Evolutionary conservation across 768 basidiomycete genomes (phyloP), one percentile per base, ranked within the genome.

Genomic region (Amanita exitialis): DNA sequence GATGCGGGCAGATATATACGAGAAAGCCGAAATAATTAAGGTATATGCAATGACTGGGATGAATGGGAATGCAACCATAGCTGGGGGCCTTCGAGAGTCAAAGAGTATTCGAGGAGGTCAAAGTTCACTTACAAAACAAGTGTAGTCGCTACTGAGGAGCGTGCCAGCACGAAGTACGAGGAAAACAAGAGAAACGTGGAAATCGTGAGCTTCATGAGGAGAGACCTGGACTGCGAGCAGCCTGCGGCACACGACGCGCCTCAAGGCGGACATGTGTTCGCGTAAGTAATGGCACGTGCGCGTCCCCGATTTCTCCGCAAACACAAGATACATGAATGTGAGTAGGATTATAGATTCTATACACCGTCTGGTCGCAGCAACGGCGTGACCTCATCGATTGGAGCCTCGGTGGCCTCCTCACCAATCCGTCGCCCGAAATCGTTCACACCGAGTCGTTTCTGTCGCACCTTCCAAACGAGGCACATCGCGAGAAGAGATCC

Each of bases 401-500:
- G 3, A 3, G 30, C 18, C 18, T 50, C 23, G 9, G 27, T 21
- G n/a, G 12, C n/a, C 2, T 15, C 6, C 21, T 9, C 21, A 5
- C 10, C 45, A 47, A 57, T 32, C 1, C 82, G 77, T 35, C 75
- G 72, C 1, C 94, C 94, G 59, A 96, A 98, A 66, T 97, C 94
- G 61, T 97, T 90, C 45, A 97, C 77, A 13, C 80, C 78, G 15
- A 90, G 74, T 35, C 71, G 68, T 44, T 66, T 72, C 61, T 98
- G 94, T 12, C 94, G 78, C 30, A 79, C 56, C 65, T 86, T 91
- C 88, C 91, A 98, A 6, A 74, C 57, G 9, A 96, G 62, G 60
- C 96, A 99, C 81, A 98, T 87, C 52, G 75, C 62, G 53, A 98
- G 75, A 6, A 98, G 77, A 32, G 70, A 73, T 1, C 80, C 82